A percentile compares a stretch with the other conserved stretches of the same genome.
Conservation (phyloP, 768 basidiomycete genomes). For the Suillus alpinus region DNA sequence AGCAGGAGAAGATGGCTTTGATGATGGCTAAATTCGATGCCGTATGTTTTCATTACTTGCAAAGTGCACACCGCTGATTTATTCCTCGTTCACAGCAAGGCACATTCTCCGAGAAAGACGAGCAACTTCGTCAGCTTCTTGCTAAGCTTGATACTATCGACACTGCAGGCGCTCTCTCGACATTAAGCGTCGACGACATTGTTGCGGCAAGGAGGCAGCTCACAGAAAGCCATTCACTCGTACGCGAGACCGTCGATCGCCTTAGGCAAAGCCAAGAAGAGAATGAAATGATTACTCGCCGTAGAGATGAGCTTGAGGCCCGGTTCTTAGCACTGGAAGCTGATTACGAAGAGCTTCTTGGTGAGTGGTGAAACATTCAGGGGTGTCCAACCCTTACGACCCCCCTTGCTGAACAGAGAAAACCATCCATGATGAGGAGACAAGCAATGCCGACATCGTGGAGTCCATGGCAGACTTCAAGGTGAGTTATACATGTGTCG, state of each 20-base stretch:
- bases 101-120: constrained; percentile 94
- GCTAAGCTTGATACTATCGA: constrained; percentile 84
- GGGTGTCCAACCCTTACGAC: constrained; percentile 6
- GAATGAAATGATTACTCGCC: constrained; percentile 76
- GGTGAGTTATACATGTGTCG: constrained; percentile 39
- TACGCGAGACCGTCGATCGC: constrained; percentile 88
- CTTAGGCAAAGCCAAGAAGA: constrained; percentile 90
- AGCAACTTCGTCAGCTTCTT: constrained; percentile 82
- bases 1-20: constrained; percentile 98
- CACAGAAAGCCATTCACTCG: constrained; percentile 79
- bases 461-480: constrained; percentile 91
- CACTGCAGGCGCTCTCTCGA: constrained; percentile 47
- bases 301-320: constrained; percentile 85
- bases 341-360: constrained; percentile 96
- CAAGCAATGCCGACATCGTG: constrained; percentile 75
- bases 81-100: constrained; percentile 57
- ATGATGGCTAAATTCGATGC: constrained; percentile 99
- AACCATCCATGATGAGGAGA: constrained; percentile 86
- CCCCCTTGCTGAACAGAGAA: constrained; percentile 59
- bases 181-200: constrained; percentile 73
- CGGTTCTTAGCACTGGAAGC: constrained; percentile 79
- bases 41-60: constrained; percentile 44
- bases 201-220: constrained; percentile 83
- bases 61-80: constrained; percentile 1
- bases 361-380: constrained; percentile 42